Percentiles rank a stretch among this genome's conserved stretches.
phyloP scores from a whole-genome alignment of 2,329 filamentous ascomycete species.

The Eurotiales sp. region DNA sequence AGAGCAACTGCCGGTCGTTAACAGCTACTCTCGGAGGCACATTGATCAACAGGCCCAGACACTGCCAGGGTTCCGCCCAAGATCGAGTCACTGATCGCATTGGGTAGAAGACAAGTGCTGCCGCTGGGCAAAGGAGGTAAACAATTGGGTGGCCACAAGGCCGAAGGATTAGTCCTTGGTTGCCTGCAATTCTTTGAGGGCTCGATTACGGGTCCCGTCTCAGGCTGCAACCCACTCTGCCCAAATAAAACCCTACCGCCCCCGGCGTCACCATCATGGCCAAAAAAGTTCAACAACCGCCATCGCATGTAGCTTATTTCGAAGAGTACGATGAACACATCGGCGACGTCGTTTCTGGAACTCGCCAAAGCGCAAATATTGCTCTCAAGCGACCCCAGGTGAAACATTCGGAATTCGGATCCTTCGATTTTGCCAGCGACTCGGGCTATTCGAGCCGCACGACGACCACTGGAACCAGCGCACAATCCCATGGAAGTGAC shows the following conservation, averaged over 20 bases:
- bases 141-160: conserved; percentile 9
- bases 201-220: conserved; percentile 1
- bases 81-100: conserved; percentile 7
- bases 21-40: conserved; percentile 12
- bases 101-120: conserved; percentile 11
- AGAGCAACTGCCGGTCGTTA: conserved; percentile 23
- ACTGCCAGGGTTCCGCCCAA: conserved; percentile 11
- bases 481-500: conserved; percentile 46
- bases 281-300: conserved; percentile 29
- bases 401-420: conserved; percentile 30
- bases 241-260: conserved; percentile 13
- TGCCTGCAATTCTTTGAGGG: conserved; percentile 5
- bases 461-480: conserved; percentile 49
- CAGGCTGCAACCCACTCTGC: conserved; percentile 3
- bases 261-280: conserved; percentile 29
- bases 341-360: conserved; percentile 42
- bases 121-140: conserved; percentile 4
- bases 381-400: conserved; percentile 47
- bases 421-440: conserved; percentile 53
- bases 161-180: conserved; percentile 8
- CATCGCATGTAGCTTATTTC: conserved; percentile 38
- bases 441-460: conserved; percentile 61
- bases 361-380: conserved; percentile 49
- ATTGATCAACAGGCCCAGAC: conserved; percentile 17
- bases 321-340: conserved; percentile 49